Evolutionary conservation across 1,284 basidiomycete species (phyloP).

Genomic region (Wallemia ichthyophaga): DNA sequence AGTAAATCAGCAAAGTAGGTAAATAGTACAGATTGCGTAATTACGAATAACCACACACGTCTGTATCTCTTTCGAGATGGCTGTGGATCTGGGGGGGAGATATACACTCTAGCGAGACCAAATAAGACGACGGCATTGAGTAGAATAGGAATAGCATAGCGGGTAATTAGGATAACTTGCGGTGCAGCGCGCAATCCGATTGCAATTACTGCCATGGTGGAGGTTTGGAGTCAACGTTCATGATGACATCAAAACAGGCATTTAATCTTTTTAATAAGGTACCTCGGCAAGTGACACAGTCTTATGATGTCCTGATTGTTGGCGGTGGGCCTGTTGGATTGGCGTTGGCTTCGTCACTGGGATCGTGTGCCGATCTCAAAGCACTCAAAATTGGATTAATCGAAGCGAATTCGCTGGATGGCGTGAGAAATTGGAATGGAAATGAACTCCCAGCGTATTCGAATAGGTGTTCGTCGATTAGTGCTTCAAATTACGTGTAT

Average conservation of each 20-base stretch:
- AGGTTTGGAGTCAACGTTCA: neutral
- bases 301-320: constrained; percentile 67
- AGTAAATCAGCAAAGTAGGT: neutral
- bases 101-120: neutral
- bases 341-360: constrained; percentile 56
- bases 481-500: neutral
- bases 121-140: neutral
- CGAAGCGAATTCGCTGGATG: neutral
- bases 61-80: neutral
- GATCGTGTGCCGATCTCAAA: constrained; percentile 20
- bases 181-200: neutral
- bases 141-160: neutral
- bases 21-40: neutral
- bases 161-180: neutral
- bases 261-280: neutral
- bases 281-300: constrained; percentile 7
- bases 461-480: neutral
- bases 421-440: neutral
- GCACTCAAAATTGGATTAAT: constrained; percentile 1
- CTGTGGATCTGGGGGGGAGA: neutral
- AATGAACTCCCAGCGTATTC: neutral
- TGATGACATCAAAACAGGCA: neutral
- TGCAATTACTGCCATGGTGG: neutral
- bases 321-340: constrained; percentile 81
- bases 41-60: neutral